Evolutionary conservation across 768 basidiomycete species (phyloP), one percentile per base, ranked within the genome.

Genomic region (Collybia nuda): DNA sequence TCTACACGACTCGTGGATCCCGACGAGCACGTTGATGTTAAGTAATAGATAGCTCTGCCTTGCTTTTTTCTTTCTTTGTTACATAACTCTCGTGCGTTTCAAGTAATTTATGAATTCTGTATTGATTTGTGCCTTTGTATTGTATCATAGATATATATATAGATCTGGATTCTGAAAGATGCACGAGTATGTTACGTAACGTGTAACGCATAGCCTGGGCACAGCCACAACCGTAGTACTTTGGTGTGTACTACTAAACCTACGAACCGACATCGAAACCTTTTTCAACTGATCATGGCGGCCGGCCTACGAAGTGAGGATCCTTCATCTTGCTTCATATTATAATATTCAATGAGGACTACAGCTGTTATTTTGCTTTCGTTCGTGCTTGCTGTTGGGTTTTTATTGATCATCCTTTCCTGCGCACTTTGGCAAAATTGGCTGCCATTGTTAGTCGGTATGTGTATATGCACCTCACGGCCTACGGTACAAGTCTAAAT

Each of bases 391-490:
- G 97, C 97, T 5, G 81, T 96, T 14, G 97, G 97, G n/a, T 99
- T 99, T 75, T 74, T 99, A 51, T 82, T 98, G 63, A 91, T 98
- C 63, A 99, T 99, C 67, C 85, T 99, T 19, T 93, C 93, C 1
- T 98, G 97, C 66, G 97, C 97, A 6, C 74, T 98, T 24, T 98
- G 88, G 87, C 73, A 84, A 12, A 99, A 99, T 67, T 99, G 97
- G 97, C 77, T 98, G 18, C 97, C 97, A 28, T 77, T 99, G 44
- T 79, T 98, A 56, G 96, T 98, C 56, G 97, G 97, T 97, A 59
- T 55, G 90, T 76, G 3, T 12, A n/a, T 9, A 23, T 35, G 36
- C 21, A 47, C 35, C 17, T 11, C 21, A 19, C 40, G 17, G 35
- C n/a, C 28, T 24, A 19, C 23, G 32, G 43, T 18, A 1, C 32